Evolutionary conservation across 495 filamentous ascomycete genomes (phyloP).

Genomic region (Neurospora sp.): DNA sequence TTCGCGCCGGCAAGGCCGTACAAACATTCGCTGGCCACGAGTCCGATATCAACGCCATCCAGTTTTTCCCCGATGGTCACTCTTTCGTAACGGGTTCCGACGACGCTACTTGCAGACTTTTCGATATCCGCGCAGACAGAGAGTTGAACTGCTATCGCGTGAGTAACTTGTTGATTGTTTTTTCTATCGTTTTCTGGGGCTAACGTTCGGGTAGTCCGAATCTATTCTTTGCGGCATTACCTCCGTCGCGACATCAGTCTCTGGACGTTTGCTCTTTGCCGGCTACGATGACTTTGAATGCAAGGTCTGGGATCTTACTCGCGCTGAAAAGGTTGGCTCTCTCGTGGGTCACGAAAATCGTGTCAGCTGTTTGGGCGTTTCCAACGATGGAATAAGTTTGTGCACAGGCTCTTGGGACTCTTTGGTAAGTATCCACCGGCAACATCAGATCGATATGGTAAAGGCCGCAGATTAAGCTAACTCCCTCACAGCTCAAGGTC

Average conservation of each 20-base stretch:
- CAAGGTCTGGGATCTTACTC: constrained; percentile 98
- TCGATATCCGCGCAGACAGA: constrained; percentile 93
- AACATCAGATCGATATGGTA: not conserved
- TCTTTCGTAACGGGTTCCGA: constrained; percentile 98
- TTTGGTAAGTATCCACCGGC: constrained; percentile 54
- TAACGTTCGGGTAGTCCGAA: constrained; percentile 58
- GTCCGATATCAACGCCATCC: constrained; percentile 98
- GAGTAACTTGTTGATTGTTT: constrained; percentile 25
- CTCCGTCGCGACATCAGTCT: constrained; percentile 96
- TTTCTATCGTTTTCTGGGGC: constrained; percentile 7
- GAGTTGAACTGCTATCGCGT: constrained; percentile 96
- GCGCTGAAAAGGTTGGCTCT: constrained; percentile 93
- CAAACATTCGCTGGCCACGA: constrained; percentile 98
- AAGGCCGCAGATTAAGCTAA: constrained; percentile 12
- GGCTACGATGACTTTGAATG: constrained; percentile 99
- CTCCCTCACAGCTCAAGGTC: constrained; percentile 61
- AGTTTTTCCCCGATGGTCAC: constrained; percentile 98
- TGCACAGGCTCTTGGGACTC: constrained; percentile 99
- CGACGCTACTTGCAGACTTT: constrained; percentile 93
- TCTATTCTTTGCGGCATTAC: constrained; percentile 97
- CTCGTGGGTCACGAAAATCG: constrained; percentile 96
- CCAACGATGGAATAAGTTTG: constrained; percentile 97
- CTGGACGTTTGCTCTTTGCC: constrained; percentile 88
- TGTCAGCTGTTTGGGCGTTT: constrained; percentile 95
- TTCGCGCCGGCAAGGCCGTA: constrained; percentile 93